Evolutionary conservation across 306 rosid species (phyloP).

Genomic region (Urtica urens): DNA sequence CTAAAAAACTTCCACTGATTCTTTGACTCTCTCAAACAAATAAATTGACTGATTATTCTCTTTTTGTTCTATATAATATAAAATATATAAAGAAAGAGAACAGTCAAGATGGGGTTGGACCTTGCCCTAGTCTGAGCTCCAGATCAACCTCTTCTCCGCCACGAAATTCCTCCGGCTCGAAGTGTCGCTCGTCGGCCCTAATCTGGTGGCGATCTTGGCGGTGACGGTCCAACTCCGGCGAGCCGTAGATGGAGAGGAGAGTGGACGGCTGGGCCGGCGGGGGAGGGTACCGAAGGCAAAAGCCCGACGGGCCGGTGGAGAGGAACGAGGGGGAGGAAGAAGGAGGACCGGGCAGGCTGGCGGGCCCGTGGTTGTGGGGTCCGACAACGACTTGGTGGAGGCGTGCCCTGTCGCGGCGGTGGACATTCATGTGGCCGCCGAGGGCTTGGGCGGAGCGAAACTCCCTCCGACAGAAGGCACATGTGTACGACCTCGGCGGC

Average conservation of each 20-base stretch:
- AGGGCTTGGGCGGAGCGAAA: slow-evolving; percentile 92
- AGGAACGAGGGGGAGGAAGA: slow-evolving; percentile 42
- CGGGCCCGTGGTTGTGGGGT: not conserved
- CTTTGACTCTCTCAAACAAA: too few species aligned
- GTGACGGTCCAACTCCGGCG: not conserved
- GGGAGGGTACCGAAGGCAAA: slow-evolving; percentile 42
- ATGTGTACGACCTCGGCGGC: slow-evolving; percentile 93
- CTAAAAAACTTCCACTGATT: too few species aligned
- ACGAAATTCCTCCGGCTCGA: slow-evolving; percentile 11
- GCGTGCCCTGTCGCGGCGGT: slow-evolving; percentile 95
- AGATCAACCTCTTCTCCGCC: slow-evolving; percentile 69
- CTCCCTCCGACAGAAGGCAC: slow-evolving; percentile 75
- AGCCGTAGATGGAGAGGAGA: slow-evolving; percentile 35
- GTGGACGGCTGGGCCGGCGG: slow-evolving; percentile 30
- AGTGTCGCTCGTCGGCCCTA: slow-evolving; percentile 20
- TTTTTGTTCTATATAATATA: too few species aligned
- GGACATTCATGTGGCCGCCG: slow-evolving; percentile 97
- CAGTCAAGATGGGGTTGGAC: slow-evolving; percentile 35
- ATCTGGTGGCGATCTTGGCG: not conserved
- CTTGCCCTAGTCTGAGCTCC: slow-evolving; percentile 77
- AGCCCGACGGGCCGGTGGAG: slow-evolving; percentile 42
- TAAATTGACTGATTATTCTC: too few species aligned
- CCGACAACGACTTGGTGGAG: slow-evolving; percentile 41
- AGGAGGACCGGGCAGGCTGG: slow-evolving; percentile 17
- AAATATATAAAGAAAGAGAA: too few species aligned